phyloP scores from a whole-genome alignment of 2,329 filamentous ascomycete genomes.

The Plectosphaerella plurivora region DNA sequence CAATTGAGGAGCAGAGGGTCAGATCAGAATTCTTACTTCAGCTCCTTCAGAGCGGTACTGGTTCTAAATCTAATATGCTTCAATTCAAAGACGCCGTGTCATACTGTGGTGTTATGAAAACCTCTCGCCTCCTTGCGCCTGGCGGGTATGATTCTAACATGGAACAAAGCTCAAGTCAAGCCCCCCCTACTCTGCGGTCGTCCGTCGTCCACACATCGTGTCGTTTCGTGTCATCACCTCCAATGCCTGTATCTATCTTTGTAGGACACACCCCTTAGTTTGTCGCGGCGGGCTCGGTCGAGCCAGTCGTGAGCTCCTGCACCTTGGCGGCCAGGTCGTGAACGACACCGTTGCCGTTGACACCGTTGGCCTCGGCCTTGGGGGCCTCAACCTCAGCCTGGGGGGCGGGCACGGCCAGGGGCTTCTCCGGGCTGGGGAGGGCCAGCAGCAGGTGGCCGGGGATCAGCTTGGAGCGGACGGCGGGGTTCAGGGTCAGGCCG shows the following conservation, averaged over 20 bases:
- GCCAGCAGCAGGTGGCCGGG: conserved; percentile 69
- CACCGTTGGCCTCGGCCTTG: conserved; percentile 9
- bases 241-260: too few species aligned
- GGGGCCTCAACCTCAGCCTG: conserved; percentile 5
- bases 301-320: conserved; percentile 23
- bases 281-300: background rate
- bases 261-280: background rate
- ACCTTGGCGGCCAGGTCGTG: conserved; percentile 28
- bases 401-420: conserved; percentile 8
- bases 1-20: too few species aligned
- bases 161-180: too few species aligned
- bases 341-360: conserved; percentile 17
- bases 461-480: conserved; percentile 65
- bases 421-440: conserved; percentile 37
- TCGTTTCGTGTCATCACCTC: too few species aligned
- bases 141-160: background rate
- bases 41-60: too few species aligned
- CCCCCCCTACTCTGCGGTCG: background rate
- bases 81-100: background rate
- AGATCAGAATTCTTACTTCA: too few species aligned
- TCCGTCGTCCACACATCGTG: background rate
- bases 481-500: conserved; percentile 80
- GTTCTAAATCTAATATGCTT: background rate
- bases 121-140: background rate
- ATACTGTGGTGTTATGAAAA: background rate